phyloP scores from a whole-genome alignment of 2,329 filamentous ascomycete species.

The Talaromyces pinophilus region DNA sequence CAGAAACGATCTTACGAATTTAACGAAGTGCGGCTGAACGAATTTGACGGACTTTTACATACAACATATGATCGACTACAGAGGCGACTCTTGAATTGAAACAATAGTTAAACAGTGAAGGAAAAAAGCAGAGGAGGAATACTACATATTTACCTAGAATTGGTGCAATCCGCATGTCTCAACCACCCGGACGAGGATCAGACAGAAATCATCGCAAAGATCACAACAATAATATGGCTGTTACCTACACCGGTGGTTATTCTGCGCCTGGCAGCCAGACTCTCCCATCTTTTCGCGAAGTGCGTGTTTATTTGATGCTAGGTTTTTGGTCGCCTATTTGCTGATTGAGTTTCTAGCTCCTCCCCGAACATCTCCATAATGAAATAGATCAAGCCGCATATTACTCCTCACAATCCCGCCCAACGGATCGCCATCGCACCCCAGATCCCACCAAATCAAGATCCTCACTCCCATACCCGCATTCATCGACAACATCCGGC shows the following conservation, averaged over 20 bases:
- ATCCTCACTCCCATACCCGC: conserved; percentile 31
- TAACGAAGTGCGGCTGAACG: conserved; percentile 3
- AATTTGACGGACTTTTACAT: conserved; percentile 1
- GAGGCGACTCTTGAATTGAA: conserved; percentile 3
- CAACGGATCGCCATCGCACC: conserved; percentile 27
- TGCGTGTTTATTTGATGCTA: neutral
- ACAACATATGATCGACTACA: neutral
- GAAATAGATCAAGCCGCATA: conserved; percentile 45
- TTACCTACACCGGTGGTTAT: conserved; percentile 19
- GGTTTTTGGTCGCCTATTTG: neutral
- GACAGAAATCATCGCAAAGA: conserved; percentile 19
- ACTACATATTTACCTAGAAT: neutral
- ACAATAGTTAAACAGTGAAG: neutral
- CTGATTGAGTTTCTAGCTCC: conserved; percentile 32
- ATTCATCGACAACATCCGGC: conserved; percentile 31
- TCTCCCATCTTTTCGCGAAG: conserved; percentile 24
- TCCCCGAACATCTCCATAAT: conserved; percentile 45
- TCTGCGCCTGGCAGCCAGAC: conserved; percentile 21
- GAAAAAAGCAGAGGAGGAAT: neutral
- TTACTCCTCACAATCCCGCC: conserved; percentile 30
- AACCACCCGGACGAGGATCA: conserved; percentile 18
- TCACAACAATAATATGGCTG: conserved; percentile 19
- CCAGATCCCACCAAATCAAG: conserved; percentile 37
- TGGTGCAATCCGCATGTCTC: conserved; percentile 23
- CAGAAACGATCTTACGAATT: conserved; percentile 10